Conservation (phyloP, 768 basidiomycete species). For the Calocera cornea region DNA sequence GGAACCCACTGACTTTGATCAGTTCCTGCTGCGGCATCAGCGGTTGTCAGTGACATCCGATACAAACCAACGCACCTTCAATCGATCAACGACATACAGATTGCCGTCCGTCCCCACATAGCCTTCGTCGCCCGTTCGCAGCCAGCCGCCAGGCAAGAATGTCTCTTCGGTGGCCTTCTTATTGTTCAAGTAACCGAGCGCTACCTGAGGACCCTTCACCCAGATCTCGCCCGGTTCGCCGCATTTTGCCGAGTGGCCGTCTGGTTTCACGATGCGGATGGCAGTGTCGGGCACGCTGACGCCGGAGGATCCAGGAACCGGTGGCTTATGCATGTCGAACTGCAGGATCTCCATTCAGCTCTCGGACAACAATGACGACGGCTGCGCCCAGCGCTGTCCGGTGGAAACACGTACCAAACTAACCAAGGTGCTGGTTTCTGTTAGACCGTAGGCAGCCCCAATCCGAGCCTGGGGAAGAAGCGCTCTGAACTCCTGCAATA, state of each 20-base stretch:
- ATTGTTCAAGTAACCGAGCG: conserved; percentile 51
- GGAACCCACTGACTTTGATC: conserved; percentile 63
- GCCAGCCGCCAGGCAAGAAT: conserved; percentile 56
- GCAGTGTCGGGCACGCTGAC: conserved; percentile 51
- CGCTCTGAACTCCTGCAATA: background rate
- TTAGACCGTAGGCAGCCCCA: background rate
- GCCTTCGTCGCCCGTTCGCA: conserved; percentile 62
- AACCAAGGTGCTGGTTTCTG: background rate
- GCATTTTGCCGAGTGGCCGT: conserved; percentile 40
- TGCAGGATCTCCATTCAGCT: background rate
- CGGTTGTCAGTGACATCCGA: background rate
- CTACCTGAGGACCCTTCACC: conserved; percentile 44
- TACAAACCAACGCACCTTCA: conserved; percentile 36
- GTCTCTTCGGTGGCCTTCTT: conserved; percentile 50
- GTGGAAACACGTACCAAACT: background rate
- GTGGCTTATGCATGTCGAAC: background rate
- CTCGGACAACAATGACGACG: too few species aligned
- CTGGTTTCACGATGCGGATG: conserved; percentile 45
- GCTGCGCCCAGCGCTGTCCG: too few species aligned
- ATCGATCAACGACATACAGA: conserved; percentile 61
- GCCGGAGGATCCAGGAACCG: conserved; percentile 26
- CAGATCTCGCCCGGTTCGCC: conserved; percentile 57
- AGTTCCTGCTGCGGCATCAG: conserved; percentile 43
- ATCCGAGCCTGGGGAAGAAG: background rate
- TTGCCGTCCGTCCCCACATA: conserved; percentile 44